Base-by-base conservation (phyloP, 2,329 filamentous ascomycete species). In the Nothophoma quercina region DNA sequence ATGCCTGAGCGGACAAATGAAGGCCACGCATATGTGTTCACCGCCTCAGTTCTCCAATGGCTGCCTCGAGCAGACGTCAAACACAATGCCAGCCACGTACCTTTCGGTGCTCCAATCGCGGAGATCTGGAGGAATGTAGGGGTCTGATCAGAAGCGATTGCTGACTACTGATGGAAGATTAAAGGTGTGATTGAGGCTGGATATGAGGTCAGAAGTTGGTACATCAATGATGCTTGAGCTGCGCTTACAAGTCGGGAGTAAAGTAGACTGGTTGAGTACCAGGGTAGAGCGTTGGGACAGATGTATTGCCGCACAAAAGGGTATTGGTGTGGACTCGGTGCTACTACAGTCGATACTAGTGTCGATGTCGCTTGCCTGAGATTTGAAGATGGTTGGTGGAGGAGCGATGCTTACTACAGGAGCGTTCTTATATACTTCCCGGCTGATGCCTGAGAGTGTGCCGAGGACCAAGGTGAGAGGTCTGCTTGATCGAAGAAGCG, bases 381-480 rank as follows among this genome's bases (percentile, higher is more conserved):
- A 9, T 16, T 29, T 7, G 34, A 21, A 40, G 19, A 22, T 40
- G 28, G 40, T 30, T 13, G 23, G 29, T 45, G 23, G 41, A 40
- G 22, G 34, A 19, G 36, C 26, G 19, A 21, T 32, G 30, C 25
- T 30, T 16, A 46, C 36, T 22, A 26, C 21, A 26, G n/a, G 32
- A 9, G 10, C 30, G 12, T 2, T 29, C 33, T 16, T 47, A 23
- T 43, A 43, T 10, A 23, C 16, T 8, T 39, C 26, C 28, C 22
- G 28, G 26, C 39, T 43, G 39, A 16, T 53, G 50, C 50, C 50
- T 53, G 32, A 48, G 33, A 39, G 38, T 28, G 43, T 19, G 10
- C 19, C 15, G 18, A 36, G 10, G 13, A 18, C 3, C 12, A 21
- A 53, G 50, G 50, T 53, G 43, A 53, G 43, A 53, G 43, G 13